These are phyloP conservation scores for Xylariaceae sp. DNA, from an alignment of 2,329 filamentous ascomycete genomes.

Conservation along the genomic window DNA sequence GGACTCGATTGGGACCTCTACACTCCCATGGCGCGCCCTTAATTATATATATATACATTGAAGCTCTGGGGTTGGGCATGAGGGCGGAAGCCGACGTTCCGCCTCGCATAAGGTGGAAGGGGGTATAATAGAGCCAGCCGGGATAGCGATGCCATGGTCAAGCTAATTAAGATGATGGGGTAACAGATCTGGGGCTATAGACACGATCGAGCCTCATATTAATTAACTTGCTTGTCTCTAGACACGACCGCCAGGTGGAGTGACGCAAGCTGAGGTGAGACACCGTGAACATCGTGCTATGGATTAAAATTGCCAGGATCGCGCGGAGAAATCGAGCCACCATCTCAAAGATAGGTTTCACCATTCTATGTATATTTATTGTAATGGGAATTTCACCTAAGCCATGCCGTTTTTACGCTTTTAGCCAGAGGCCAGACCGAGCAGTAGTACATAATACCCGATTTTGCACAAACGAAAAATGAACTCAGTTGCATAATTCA, in stretches of 20 bases:
- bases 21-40: conserved; percentile 5
- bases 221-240: conserved; percentile 12
- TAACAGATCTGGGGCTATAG: conserved; percentile 18
- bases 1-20: neutral
- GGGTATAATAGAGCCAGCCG: conserved; percentile 10
- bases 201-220: conserved; percentile 21
- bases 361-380: no score
- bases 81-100: conserved; percentile 33
- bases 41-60: no score
- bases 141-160: conserved; percentile 11
- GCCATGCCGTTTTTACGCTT: no score
- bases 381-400: no score
- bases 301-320: neutral
- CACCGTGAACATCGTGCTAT: neutral
- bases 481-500: no score
- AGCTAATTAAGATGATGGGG: conserved; percentile 16
- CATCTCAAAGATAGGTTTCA: no score
- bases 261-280: conserved; percentile 4
- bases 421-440: no score
- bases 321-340: neutral
- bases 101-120: conserved; percentile 27
- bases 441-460: no score
- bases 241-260: conserved; percentile 5
- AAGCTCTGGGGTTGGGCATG: conserved; percentile 1
- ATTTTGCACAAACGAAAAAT: no score